These are phyloP conservation scores for Starmera dryadoides DNA, from an alignment of 805 yeast genomes.

Conservation along the genomic window DNA sequence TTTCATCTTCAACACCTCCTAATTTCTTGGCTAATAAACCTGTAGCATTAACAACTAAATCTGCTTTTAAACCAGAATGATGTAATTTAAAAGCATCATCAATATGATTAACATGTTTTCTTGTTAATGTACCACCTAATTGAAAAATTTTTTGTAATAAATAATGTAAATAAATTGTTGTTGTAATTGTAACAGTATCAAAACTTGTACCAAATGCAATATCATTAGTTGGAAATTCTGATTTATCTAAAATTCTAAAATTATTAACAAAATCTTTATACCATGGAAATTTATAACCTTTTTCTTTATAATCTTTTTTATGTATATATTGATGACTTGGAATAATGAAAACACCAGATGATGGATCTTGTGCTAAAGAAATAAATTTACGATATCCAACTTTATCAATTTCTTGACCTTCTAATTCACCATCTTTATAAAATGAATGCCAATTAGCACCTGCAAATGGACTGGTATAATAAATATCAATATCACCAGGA, in stretches of 20 bases:
- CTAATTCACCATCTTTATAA: slow-evolving; percentile 33
- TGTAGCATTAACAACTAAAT: slow-evolving; percentile 48
- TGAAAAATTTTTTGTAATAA: slow-evolving; percentile 37
- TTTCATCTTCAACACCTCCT: slow-evolving; percentile 37
- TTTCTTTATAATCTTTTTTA: slow-evolving; percentile 13
- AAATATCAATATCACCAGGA: slow-evolving; percentile 50
- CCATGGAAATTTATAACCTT: slow-evolving; percentile 27
- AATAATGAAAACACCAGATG: slow-evolving; percentile 36
- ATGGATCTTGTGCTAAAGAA: slow-evolving; percentile 41
- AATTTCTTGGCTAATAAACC: slow-evolving; percentile 43
- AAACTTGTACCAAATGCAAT: slow-evolving; percentile 39
- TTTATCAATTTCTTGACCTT: slow-evolving; percentile 36
- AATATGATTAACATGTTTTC: slow-evolving; percentile 35
- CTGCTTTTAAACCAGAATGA: slow-evolving; percentile 31
- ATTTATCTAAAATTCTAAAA: slow-evolving; percentile 24
- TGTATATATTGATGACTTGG: slow-evolving; percentile 12
- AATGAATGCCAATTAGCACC: slow-evolving; percentile 70
- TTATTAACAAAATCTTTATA: slow-evolving; percentile 35
- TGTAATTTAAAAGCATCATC: slow-evolving; percentile 42
- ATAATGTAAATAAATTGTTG: slow-evolving; percentile 48
- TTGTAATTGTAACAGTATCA: slow-evolving; percentile 52
- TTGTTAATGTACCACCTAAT: slow-evolving; percentile 40
- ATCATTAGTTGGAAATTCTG: slow-evolving; percentile 25
- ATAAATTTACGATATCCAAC: slow-evolving; percentile 41
- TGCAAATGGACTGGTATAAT: slow-evolving; percentile 60